Conservation (phyloP, 2,329 filamentous ascomycete species). For the Exophiala sideris region DNA sequence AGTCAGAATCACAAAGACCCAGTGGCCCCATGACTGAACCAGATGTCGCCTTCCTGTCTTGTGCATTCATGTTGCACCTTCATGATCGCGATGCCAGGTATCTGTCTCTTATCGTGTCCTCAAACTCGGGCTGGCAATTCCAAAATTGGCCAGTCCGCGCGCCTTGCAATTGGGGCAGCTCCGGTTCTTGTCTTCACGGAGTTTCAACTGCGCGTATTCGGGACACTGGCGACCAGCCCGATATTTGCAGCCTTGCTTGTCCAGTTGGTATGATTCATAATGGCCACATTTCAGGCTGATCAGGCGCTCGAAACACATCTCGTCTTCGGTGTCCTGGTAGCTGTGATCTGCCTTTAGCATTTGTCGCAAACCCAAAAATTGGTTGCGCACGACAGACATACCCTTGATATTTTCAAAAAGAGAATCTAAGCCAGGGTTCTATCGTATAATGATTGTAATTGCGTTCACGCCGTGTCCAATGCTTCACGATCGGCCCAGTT, state of each 20-base stretch:
- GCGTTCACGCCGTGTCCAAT: constrained; percentile 6
- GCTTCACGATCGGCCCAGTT: constrained; percentile 25
- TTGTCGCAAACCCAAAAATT: neutral
- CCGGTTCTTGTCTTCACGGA: constrained; percentile 26
- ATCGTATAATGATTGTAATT: neutral
- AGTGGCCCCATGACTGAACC: too few relatives aligned
- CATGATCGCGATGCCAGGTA: neutral
- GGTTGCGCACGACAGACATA: neutral
- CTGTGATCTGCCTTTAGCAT: neutral
- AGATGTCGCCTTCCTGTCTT: too few relatives aligned
- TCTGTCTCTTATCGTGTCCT: constrained; percentile 5
- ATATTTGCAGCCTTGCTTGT: constrained; percentile 26
- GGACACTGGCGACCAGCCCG: constrained; percentile 23
- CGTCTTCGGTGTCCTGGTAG: constrained; percentile 3
- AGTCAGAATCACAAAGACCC: too few relatives aligned
- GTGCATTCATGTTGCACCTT: too few relatives aligned
- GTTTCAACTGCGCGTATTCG: constrained; percentile 25
- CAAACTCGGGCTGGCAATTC: constrained; percentile 27
- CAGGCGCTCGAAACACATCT: constrained; percentile 30
- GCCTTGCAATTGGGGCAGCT: constrained; percentile 29
- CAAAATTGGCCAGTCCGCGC: constrained; percentile 22
- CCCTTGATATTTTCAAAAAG: neutral
- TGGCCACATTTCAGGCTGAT: constrained; percentile 26
- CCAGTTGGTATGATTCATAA: constrained; percentile 28
- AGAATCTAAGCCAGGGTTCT: constrained; percentile 2